Base-by-base conservation (phyloP, 2,329 filamentous ascomycete genomes). In the Beauveria rudraprayagi region DNA sequence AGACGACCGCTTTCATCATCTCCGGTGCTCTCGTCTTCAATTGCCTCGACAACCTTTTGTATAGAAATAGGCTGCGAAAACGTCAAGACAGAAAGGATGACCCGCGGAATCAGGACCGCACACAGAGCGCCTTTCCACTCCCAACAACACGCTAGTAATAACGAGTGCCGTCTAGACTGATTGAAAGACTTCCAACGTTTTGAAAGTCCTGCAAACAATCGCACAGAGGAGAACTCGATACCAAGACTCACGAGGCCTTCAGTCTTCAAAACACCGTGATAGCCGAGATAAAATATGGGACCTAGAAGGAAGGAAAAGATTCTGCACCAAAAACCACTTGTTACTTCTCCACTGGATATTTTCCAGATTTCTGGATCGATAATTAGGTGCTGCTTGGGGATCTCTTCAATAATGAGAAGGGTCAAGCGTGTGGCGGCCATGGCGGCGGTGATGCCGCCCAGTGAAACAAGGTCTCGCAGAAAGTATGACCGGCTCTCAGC, bases 111-210 rank as follows among this genome's bases (percentile, higher is more conserved):
- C 11, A 51, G 2, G 6, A 37, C 22, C 5, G 24, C 9, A n/a
- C 41, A 9, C 4, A 58, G 6, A 1, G 56, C 22, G 6, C 68
- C 67, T 14, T 64, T 61, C 4, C 67, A 67, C 5, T 65, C 62
- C 37, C 63, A 63, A 6, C 68, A 65, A 63, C 69, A 70, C n/a
- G 46, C 14, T 34, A 30, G 3, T 7, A 56, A 37, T 3, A 57
- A 24, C 1, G 56, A 26, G n/a, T 51, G 26, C 6, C 24, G 11
- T 16, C 7, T 14, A 9, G 8, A 1, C 19, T 22, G 26, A 5
- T 46, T n/a, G 8, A 1, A 22, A 2, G 30, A 16, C 14, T 7
- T 1, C 56, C 56, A 58, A 5, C 22, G 22, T 0, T 22, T 14
- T 5, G 22, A 43, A 3, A 59, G 16, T 3, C 11, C 7, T 3